Percentiles rank a stretch among this genome's conserved stretches.
Evolutionary conservation across 2,329 filamentous ascomycete species (phyloP).

Genomic region (Talaromyces marneffei): DNA sequence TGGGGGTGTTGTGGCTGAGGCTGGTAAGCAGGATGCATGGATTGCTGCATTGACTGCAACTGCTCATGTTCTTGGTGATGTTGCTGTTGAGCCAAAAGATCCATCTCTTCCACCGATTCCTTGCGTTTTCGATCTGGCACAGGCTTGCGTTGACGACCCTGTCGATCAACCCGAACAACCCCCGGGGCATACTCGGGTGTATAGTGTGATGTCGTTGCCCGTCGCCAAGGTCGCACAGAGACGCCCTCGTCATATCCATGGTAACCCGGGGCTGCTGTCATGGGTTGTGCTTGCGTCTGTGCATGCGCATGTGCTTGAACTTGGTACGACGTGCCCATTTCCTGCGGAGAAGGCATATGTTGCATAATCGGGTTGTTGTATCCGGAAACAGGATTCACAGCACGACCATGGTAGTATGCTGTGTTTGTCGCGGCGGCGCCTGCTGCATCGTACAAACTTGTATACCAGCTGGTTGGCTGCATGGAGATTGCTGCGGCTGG

Average conservation of each 20-base stretch:
- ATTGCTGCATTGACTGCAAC: conserved; percentile 11
- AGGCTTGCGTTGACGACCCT: conserved; percentile 17
- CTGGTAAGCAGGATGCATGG: conserved; percentile 16
- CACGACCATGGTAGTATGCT: conserved; percentile 22
- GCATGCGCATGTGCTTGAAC: conserved; percentile 2
- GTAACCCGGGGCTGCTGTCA: not conserved
- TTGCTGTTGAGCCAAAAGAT: conserved; percentile 8
- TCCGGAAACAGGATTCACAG: conserved; percentile 18
- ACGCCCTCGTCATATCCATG: conserved; percentile 6
- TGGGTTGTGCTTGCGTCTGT: conserved; percentile 1
- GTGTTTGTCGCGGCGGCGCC: conserved; percentile 13
- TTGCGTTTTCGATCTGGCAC: conserved; percentile 16
- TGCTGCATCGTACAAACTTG: conserved; percentile 2
- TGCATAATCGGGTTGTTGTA: conserved; percentile 24
- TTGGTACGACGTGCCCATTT: conserved; percentile 20
- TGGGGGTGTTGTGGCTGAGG: conserved; percentile 16
- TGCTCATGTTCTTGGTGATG: conserved; percentile 8
- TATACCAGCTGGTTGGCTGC: conserved; percentile 9
- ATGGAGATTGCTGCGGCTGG: conserved; percentile 18
- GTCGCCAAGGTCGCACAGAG: conserved; percentile 24
- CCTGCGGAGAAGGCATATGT: conserved; percentile 20
- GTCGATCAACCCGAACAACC: conserved; percentile 18
- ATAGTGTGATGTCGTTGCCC: conserved; percentile 26
- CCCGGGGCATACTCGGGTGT: conserved; percentile 15
- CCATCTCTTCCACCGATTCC: conserved; percentile 4